Conservation (phyloP, 2,329 filamentous ascomycete genomes). For the Fusarium fujikuroi region DNA sequence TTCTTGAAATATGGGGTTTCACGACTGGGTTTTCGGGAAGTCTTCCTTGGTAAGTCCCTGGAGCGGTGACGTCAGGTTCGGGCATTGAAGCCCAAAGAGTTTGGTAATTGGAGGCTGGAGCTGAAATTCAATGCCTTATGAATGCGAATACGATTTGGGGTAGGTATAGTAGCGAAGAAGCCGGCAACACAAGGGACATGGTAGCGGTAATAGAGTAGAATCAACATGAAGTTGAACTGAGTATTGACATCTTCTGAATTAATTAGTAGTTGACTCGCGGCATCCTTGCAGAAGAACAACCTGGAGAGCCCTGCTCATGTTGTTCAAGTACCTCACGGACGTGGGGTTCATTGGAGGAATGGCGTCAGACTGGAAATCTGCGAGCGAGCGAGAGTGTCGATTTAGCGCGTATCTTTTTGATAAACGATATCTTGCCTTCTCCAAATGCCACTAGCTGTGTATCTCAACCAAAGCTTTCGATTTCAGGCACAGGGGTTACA, state of each 20-base stretch:
- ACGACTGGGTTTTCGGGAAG: conserved; percentile 1
- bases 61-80: conserved; percentile 31
- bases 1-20: conserved; percentile 12
- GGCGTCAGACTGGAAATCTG: conserved; percentile 26
- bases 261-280: background rate
- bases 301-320: conserved; percentile 4
- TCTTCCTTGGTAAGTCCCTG: conserved; percentile 13
- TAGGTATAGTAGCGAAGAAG: background rate
- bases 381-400: conserved; percentile 5
- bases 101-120: conserved; percentile 2
- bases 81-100: conserved; percentile 7
- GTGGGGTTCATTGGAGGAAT: conserved; percentile 21
- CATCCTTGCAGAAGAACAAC: conserved; percentile 10
- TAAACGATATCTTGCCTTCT: conserved; percentile 17
- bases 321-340: conserved; percentile 26
- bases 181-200: background rate
- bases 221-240: background rate
- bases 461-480: background rate
- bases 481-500: conserved; percentile 12
- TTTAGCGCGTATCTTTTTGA: conserved; percentile 28
- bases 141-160: conserved; percentile 1
- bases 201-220: background rate
- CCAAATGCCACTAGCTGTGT: conserved; percentile 24
- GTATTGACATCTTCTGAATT: background rate
- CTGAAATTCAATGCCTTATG: background rate